phyloP scores from a whole-genome alignment of 2,329 filamentous ascomycete genomes.

The Phyllosticta citribraziliensis region DNA sequence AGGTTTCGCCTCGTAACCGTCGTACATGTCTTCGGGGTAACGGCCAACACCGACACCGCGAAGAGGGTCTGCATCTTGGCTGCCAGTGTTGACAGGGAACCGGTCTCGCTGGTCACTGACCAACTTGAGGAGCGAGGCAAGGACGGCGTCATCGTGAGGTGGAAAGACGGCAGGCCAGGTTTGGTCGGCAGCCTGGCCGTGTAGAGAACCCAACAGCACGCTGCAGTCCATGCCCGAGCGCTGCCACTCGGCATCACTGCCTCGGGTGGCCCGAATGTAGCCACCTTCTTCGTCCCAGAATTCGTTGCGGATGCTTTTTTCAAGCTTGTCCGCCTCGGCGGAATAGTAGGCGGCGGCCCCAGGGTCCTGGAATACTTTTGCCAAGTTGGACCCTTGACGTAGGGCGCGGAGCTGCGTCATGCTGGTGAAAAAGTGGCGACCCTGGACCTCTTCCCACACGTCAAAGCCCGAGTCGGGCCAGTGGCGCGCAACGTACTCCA shows the following conservation, averaged over 20 bases:
- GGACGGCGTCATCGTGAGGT: constrained; percentile 29
- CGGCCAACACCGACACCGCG: constrained; percentile 39
- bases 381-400: constrained; percentile 25
- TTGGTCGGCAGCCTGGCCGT: constrained; percentile 21
- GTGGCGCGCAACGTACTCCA: constrained; percentile 34
- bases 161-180: constrained; percentile 28
- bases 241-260: constrained; percentile 29
- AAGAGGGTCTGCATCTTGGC: constrained; percentile 49
- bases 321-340: constrained; percentile 26
- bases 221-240: constrained; percentile 30
- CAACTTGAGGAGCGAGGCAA: constrained; percentile 26
- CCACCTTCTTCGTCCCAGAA: constrained; percentile 30
- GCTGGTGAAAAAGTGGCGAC: constrained; percentile 32
- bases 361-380: constrained; percentile 23
- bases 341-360: constrained; percentile 31
- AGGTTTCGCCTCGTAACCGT: constrained; percentile 23
- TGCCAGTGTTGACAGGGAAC: constrained; percentile 28
- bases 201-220: constrained; percentile 29
- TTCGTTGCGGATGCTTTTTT: constrained; percentile 20
- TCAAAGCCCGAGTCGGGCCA: constrained; percentile 36
- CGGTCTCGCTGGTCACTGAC: constrained; percentile 25
- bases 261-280: constrained; percentile 28
- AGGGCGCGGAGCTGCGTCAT: constrained; percentile 29
- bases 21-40: constrained; percentile 35
- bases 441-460: constrained; percentile 37